These are phyloP conservation scores for Panicum virgatum DNA, from an alignment of 202 grass and related monocot genomes.

Conservation along the genomic window DNA sequence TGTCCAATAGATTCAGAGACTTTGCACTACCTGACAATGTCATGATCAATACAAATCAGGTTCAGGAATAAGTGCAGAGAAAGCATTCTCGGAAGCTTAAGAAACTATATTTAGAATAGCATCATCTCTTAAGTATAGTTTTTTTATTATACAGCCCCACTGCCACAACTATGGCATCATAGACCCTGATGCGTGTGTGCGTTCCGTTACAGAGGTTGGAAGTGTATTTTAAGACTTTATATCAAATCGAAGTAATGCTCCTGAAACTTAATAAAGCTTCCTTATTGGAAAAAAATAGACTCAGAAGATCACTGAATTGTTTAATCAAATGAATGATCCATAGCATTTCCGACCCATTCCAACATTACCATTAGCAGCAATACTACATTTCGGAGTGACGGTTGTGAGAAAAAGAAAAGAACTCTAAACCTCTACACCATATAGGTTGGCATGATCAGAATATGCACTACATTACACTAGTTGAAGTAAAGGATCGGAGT, in stretches of 20 bases:
- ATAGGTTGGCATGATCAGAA: neutral
- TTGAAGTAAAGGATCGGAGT: neutral
- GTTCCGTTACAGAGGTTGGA: too few relatives aligned
- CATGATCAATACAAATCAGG: conserved; percentile 7
- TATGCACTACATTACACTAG: neutral
- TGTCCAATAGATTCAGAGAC: conserved; percentile 56
- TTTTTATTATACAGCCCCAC: neutral
- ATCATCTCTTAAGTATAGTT: neutral
- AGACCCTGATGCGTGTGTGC: conserved; percentile 5
- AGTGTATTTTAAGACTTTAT: too few relatives aligned
- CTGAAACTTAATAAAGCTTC: too few relatives aligned
- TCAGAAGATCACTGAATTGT: neutral
- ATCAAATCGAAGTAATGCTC: too few relatives aligned
- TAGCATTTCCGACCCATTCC: neutral
- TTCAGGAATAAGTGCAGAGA: neutral
- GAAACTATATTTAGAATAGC: neutral
- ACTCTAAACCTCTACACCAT: neutral
- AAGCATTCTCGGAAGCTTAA: neutral
- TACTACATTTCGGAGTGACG: neutral
- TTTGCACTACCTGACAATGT: conserved; percentile 42
- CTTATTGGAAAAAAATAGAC: too few relatives aligned
- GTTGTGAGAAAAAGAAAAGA: neutral
- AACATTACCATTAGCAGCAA: neutral
- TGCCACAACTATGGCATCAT: conserved; percentile 1
- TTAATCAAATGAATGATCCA: neutral